Conservation (phyloP, 306 rosid genomes). For the Abrus precatorius region DNA sequence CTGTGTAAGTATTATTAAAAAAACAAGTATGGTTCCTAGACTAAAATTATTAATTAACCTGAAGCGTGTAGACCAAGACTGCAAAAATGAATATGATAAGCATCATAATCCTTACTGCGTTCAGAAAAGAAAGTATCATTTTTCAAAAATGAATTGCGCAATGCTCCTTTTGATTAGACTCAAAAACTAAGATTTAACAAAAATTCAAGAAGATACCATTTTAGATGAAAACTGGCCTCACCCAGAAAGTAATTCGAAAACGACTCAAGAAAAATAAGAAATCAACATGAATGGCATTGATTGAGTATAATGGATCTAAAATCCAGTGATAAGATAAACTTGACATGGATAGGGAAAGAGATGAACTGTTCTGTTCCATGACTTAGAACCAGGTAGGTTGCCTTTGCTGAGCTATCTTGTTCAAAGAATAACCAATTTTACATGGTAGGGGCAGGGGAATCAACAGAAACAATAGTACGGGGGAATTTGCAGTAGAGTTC, state of each 20-base stretch:
- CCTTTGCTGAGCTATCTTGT: neutral
- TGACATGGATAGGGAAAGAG: neutral
- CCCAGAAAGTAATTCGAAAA: conserved; percentile 16
- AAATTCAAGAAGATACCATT: neutral
- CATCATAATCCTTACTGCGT: neutral
- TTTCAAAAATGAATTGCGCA: neutral
- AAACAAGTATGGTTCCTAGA: too few relatives aligned
- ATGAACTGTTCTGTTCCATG: neutral
- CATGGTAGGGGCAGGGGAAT: conserved; percentile 24
- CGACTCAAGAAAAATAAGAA: neutral
- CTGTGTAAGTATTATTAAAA: too few relatives aligned
- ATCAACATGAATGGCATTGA: conserved; percentile 13
- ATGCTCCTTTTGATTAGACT: neutral
- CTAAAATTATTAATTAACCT: too few relatives aligned
- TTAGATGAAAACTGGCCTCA: conserved; percentile 2
- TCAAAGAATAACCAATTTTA: neutral
- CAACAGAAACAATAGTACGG: conserved; percentile 22
- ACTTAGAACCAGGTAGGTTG: neutral
- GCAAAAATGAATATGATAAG: neutral
- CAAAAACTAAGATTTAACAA: neutral
- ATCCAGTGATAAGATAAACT: neutral
- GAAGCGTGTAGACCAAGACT: neutral
- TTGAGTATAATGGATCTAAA: neutral
- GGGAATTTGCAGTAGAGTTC: conserved; percentile 10
- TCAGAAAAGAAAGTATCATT: neutral